Conservation (phyloP, 768 basidiomycete genomes). For the Megacollybia marginata region DNA sequence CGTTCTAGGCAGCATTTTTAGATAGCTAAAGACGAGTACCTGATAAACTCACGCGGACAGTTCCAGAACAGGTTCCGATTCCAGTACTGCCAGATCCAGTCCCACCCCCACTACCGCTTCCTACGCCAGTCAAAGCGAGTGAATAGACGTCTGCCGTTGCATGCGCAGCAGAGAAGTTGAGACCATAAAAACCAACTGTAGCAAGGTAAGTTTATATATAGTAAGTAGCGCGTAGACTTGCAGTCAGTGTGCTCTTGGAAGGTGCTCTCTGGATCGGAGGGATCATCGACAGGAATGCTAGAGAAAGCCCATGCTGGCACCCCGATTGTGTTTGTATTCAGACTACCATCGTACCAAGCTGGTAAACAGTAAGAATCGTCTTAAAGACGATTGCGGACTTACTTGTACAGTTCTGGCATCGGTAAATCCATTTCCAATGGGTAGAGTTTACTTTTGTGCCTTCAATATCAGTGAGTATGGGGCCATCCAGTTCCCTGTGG, state of each 20-base stretch:
- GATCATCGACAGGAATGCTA: conserved; percentile 1
- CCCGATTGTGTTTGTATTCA: conserved; percentile 25
- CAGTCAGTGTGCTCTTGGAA: conserved; percentile 56
- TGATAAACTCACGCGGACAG: not conserved
- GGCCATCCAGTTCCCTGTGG: conserved; percentile 37
- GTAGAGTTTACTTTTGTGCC: conserved; percentile 47
- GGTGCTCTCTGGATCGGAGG: conserved; percentile 33
- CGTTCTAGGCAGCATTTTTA: not conserved
- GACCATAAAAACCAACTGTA: conserved; percentile 54
- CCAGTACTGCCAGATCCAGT: conserved; percentile 13
- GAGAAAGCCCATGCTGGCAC: conserved; percentile 44
- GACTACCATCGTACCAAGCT: conserved; percentile 33
- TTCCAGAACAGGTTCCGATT: not conserved
- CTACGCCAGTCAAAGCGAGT: conserved; percentile 5
- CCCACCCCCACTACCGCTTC: not conserved
- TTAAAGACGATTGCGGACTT: conserved; percentile 8
- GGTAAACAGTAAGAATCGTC: conserved; percentile 6
- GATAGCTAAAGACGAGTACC: not conserved
- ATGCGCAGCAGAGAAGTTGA: conserved; percentile 38
- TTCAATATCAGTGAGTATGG: conserved; percentile 44
- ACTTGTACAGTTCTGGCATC: conserved; percentile 63
- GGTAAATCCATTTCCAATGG: conserved; percentile 63
- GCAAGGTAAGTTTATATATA: not conserved
- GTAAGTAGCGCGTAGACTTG: conserved; percentile 19
- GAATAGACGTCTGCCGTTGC: conserved; percentile 38